Evolutionary conservation across 2,329 filamentous ascomycete genomes (phyloP), one percentile per base, ranked within the genome.

Genomic region (Cladosporium phlei): DNA sequence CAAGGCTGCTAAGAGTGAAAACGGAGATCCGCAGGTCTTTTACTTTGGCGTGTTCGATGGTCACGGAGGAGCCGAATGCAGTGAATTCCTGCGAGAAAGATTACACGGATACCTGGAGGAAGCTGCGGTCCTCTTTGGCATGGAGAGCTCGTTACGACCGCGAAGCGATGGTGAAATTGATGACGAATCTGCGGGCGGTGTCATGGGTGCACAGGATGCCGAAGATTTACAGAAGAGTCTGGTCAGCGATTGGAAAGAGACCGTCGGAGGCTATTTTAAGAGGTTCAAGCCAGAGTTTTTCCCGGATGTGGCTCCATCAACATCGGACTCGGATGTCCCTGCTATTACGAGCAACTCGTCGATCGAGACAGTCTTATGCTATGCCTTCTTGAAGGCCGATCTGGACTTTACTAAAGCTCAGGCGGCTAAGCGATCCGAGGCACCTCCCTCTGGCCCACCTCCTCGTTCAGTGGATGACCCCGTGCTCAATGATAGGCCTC

Each of bases 11-110:
- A 86, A 87, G 48, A 86, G 83, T 54, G 80, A 86, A 2, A 86
- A 80, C 52, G 91, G 91, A 2, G 91, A 97, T 62, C 91, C 91
- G 1, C 91, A 97, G 64, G 84, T 97, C 25, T 98, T 98, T 67
- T 98, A 97, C 67, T 98, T 96, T 74, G 90, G 80, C 1, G 83
- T 97, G 1, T 98, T 97, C 61, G 93, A 98, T 66, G 93, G 93
- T 2, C 93, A 98, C 69, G 93, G 93, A 8, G 93, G 93, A 16
- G 78, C 74, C 16, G 86, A 95, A 64, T 97, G 93, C 66, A 89
- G 88, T 50, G 82, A 85, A 14, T 97, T 95, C 58, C 68, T 97
- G 55, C 78, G 83, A 48, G 87, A 96, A 50, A 80, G 86, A 60
- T 70, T 98, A 50, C 93, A 96, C 64, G 79, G 80, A 8, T 97